phyloP scores from a whole-genome alignment of 768 basidiomycete species.

The Panaeolus cyanescens region DNA sequence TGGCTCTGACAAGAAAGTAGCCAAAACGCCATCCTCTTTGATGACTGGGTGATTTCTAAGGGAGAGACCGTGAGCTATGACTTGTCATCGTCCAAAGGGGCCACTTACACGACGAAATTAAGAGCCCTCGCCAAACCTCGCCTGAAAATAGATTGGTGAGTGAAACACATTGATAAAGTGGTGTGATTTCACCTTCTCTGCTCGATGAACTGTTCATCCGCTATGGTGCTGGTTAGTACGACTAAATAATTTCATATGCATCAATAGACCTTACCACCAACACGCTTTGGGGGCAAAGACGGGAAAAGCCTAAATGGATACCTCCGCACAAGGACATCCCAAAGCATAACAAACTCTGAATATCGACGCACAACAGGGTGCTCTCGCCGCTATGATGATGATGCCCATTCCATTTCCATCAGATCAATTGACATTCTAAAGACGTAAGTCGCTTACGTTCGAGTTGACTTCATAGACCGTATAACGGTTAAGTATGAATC shows the following conservation, averaged over 20 bases:
- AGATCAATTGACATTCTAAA: background rate
- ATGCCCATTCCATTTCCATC: constrained; percentile 9
- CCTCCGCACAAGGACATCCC: constrained; percentile 81
- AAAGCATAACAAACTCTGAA: constrained; percentile 90
- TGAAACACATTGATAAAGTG: background rate
- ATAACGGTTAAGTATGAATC: constrained; percentile 88
- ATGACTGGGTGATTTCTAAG: constrained; percentile 86
- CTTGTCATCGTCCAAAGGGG: background rate
- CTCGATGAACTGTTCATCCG: constrained; percentile 90
- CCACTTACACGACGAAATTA: constrained; percentile 70
- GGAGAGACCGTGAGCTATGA: constrained; percentile 3
- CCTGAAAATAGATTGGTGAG: constrained; percentile 37
- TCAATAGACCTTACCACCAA: constrained; percentile 67
- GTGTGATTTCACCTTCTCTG: constrained; percentile 64
- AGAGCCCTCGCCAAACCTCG: constrained; percentile 81
- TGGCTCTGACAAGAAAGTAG: constrained; percentile 79
- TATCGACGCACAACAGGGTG: constrained; percentile 82
- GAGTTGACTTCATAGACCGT: constrained; percentile 82
- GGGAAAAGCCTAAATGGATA: constrained; percentile 95
- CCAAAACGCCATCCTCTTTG: constrained; percentile 82
- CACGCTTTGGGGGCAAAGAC: constrained; percentile 86
- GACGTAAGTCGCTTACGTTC: constrained; percentile 53
- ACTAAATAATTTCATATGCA: constrained; percentile 8
- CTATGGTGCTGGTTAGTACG: constrained; percentile 32
- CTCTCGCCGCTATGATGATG: constrained; percentile 48